Base-by-base conservation (phyloP, 306 rosid genomes). In the Ormosia semicastrata region DNA sequence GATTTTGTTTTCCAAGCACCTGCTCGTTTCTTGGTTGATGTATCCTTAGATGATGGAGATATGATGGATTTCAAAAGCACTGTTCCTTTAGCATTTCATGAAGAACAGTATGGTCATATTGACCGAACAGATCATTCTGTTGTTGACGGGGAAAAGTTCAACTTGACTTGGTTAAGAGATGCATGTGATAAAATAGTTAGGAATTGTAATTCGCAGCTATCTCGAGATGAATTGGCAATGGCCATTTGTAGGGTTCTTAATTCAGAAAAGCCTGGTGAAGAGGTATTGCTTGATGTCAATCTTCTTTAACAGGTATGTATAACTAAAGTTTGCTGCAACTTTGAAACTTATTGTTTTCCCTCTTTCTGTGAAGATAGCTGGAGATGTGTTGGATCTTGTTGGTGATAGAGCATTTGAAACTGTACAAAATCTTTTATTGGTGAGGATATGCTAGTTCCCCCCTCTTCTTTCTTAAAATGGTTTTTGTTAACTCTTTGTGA, bases 241-340 rank as follows among this genome's bases (percentile, higher is more conserved):
- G 87, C 98, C 67, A 91, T 95, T 80, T 95, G 99, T 83, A 88
- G 90, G 90, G 99, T 93, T 75, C 98, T 95, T 83, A 85, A 88
- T 80, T 91, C 99, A 75, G 98, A 88, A 71, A 95, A 93, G 82
- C 91, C 94, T 37, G 98, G 99, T 8, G 99, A 95, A 82, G 98
- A 90, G 98, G 98, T 95, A 92, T 75, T 73, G 39, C 40, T 77
- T 75, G 66, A 72, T 56, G 17, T 41, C 71, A 69, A 54, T 75
- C 50, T 73, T 73, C 10, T 54, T 72, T 75, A n/a, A 59, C 14
- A 17, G 46, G 54, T 75, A 37, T 43, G 46, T 37, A 49, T 57
- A 66, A 12, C 44, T 44, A 84, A 30, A 53, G 65, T 60, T 85
- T 32, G 62, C 70, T 77, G 78, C 57, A 75, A 41, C 53, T 46